Conservation (phyloP, 2,329 filamentous ascomycete genomes). For the Cadophora sp. region DNA sequence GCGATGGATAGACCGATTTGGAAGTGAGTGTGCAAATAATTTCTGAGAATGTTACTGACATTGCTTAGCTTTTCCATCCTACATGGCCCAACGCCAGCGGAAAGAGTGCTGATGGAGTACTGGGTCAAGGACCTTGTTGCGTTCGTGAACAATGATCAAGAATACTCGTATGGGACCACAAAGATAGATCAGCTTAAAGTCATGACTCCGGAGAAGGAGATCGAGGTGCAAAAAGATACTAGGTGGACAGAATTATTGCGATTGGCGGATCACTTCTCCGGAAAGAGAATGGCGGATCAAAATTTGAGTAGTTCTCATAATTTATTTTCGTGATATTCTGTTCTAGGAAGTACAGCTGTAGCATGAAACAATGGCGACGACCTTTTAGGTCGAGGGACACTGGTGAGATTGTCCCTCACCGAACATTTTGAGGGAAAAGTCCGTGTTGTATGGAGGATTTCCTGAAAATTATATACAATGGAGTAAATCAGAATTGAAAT, state of each 20-base stretch:
- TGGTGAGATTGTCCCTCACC: no score
- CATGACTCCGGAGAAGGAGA: conserved; percentile 44
- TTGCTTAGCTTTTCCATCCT: conserved; percentile 47
- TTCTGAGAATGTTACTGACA: background rate
- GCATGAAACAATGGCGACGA: no score
- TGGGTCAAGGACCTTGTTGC: conserved; percentile 50
- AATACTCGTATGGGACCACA: conserved; percentile 47
- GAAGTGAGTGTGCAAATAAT: conserved; percentile 46
- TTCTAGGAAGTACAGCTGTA: no score
- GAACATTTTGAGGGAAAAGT: no score
- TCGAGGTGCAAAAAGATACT: conserved; percentile 47
- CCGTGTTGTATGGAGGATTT: no score
- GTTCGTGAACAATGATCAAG: conserved; percentile 47
- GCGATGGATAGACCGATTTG: conserved; percentile 53
- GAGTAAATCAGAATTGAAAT: no score
- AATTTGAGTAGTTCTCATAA: no score
- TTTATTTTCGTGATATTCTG: no score
- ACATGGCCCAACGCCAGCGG: conserved; percentile 48
- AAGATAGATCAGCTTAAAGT: conserved; percentile 48
- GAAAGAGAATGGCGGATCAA: conserved; percentile 20
- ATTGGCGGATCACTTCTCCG: conserved; percentile 43
- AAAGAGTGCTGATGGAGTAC: conserved; percentile 47
- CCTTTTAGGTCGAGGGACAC: no score
- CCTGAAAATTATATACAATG: no score
- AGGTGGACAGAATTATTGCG: conserved; percentile 47